A percentile compares a stretch with the other conserved stretches of the same genome.
Evolutionary conservation across 352 stramenopile species (phyloP).

Genomic region (Peronospora farinosa): DNA sequence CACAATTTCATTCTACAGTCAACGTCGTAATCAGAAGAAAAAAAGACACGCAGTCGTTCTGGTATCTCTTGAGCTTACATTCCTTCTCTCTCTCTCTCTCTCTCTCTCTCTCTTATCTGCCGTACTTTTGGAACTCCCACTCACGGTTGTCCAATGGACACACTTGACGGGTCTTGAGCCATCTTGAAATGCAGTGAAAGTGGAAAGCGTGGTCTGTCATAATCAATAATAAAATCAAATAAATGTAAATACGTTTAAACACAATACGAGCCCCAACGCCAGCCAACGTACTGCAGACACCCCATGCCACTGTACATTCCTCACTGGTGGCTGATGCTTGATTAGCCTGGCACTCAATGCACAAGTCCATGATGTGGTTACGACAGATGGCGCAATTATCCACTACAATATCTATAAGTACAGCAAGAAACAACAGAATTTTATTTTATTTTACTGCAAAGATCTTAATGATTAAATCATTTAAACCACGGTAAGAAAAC

Average conservation of each 20-base stretch:
- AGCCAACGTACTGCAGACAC: constrained; percentile 70
- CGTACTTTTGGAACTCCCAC: constrained; percentile 99
- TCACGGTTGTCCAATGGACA: constrained; percentile 99
- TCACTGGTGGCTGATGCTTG: constrained; percentile 83
- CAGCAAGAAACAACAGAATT: constrained; percentile 11
- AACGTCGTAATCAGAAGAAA: not conserved
- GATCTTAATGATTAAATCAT: constrained; percentile 11
- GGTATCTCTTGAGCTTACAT: constrained; percentile 7
- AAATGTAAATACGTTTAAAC: constrained; percentile 2
- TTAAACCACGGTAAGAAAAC: too few relatives aligned
- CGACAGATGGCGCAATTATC: constrained; percentile 97
- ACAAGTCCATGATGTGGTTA: constrained; percentile 99
- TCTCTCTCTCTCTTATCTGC: constrained; percentile 69
- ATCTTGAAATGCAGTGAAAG: constrained; percentile 99
- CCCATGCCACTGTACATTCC: constrained; percentile 84
- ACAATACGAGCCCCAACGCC: not conserved
- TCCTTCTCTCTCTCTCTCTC: too few relatives aligned
- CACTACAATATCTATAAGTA: constrained; percentile 81
- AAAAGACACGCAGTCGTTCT: not conserved
- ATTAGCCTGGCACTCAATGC: constrained; percentile 98
- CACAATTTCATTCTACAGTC: constrained; percentile 10
- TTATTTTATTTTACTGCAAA: constrained; percentile 10
- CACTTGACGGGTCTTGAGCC: constrained; percentile 97
- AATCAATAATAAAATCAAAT: constrained; percentile 15
- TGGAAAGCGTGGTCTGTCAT: constrained; percentile 97